Evolutionary conservation across 2,329 filamentous ascomycete genomes (phyloP), one percentile per base, ranked within the genome.

Genomic region (Nothopassalora personata): DNA sequence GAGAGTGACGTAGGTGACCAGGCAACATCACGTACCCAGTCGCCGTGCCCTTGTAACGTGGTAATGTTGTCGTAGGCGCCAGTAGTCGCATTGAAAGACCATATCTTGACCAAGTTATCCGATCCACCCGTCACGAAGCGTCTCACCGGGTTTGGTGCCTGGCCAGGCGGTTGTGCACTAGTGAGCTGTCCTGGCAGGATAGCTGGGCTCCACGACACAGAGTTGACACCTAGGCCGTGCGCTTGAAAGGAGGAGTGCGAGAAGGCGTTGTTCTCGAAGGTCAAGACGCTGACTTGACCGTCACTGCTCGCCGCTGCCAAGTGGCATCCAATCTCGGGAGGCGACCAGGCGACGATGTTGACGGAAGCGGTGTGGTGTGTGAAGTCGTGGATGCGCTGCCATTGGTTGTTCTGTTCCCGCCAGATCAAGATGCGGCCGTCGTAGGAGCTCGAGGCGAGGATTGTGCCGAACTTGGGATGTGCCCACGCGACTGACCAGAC

Each of bases 401-500:
- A 81, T 60, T 73, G 69, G 60, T 67, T 65, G 63, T 67, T 69
- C 75, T 92, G 88, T 77, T 99, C 94, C 75, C 92, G 91, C 91
- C 93, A 99, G 81, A 99, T 96, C 75, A 97, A 86, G 66, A 99
- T 93, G 77, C 96, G 96, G 76, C 93, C 94, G 76, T 99, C 94
- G 79, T 97, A 99, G 66, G 90, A 91, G 54, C 91, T 90, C 63
- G 91, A 96, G 57, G 94, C 94, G 61, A 99, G 87, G 72, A 99
- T 97, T 75, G 93, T 97, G 79, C 94, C 94, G 76, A 95, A 97
- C 75, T 99, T 97, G 64, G 94, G 94, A 73, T 99, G 94, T 52
- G 93, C 92, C 94, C 94, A 99, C 69, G 92, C 89, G 60, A 97
- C 90, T 74, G 90, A 96, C 94, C 94, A 99, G 60, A 99, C 93